Percentiles rank a stretch among this genome's conserved stretches.
These are phyloP conservation scores for Gentiana straminea DNA, from an alignment of 257 asterid species.

Conservation along the genomic window DNA sequence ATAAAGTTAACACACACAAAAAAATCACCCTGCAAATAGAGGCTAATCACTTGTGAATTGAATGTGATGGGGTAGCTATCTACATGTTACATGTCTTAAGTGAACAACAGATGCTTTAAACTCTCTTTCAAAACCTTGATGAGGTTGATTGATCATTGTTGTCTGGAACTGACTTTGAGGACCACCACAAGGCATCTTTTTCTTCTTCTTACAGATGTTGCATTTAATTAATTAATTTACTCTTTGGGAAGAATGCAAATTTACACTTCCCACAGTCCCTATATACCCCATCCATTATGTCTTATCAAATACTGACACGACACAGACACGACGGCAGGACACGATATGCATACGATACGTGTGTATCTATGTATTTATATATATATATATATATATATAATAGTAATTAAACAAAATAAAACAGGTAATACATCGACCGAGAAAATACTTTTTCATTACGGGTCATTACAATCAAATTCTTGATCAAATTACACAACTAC, in stretches of 20 bases:
- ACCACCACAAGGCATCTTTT: constrained; percentile 43
- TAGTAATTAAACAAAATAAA: too few relatives aligned
- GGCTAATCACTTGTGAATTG: constrained; percentile 14
- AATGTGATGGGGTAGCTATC: constrained; percentile 10
- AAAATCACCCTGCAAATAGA: constrained; percentile 1
- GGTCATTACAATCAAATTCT: too few relatives aligned
- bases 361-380: too few relatives aligned
- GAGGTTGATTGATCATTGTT: constrained; percentile 39
- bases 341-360: too few relatives aligned
- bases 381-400: too few relatives aligned
- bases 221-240: constrained; percentile 11
- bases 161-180: constrained; percentile 43
- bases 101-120: constrained; percentile 7
- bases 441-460: too few relatives aligned
- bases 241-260: constrained; percentile 9
- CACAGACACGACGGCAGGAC: too few relatives aligned
- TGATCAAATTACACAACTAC: too few relatives aligned
- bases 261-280: constrained; percentile 13
- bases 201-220: constrained; percentile 39
- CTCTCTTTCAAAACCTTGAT: constrained; percentile 38
- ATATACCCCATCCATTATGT: constrained; percentile 3
- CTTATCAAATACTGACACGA: too few relatives aligned
- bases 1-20: too few relatives aligned
- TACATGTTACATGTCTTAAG: constrained; percentile 6
- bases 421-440: too few relatives aligned